Base-by-base conservation (phyloP, 257 asterid species). In the Rehmannia glutinosa region DNA sequence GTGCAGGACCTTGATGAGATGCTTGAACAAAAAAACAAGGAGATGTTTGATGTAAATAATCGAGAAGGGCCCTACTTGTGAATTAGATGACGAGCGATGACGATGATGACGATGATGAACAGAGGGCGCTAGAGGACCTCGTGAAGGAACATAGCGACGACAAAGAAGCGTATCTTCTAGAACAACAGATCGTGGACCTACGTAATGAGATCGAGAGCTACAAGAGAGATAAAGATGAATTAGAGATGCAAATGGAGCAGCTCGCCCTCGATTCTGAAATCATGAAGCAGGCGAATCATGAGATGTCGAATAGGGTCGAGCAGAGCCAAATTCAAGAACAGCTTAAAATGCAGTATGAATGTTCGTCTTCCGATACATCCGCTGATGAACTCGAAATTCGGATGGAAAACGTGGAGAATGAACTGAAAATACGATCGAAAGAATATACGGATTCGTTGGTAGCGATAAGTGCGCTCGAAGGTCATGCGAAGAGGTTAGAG, bases 191-290 rank as follows among this genome's bases (percentile, higher is more conserved):
- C 72, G 65, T 73, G 65, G 97, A 91, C 45, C 79, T 91, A 51
- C 81, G 60, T 9, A 77, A 77, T 12, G 97, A 94, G 28, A 77
- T 91, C 17, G 97, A 86, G 78, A 84, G 77, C 51, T 85, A 76
- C 68, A 82, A 76, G 75, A 76, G 95, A 70, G 98, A 91, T 19
- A 87, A 78, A 59, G 97, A 94, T 38, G 98, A 94, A 46, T 62
- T 91, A 2, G 98, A 94, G 76, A 83, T 75, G 80, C 99, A 94
- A 66, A 84, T 87, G 91, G 99, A 94, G 80, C 97, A 91, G 88
- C 87, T 94, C 8, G 98, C 99, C 6, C 97, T 94, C 35, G 98
- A 94, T 65, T 87, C 91, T 1, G 98, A 94, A 80, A 89, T 94
- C 73, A 60, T 86, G 86, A 91, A 91, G 84, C 99, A 94, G 77